Conservation (phyloP, 2,329 filamentous ascomycete genomes). For the Aspergillus pseudotamarii region DNA sequence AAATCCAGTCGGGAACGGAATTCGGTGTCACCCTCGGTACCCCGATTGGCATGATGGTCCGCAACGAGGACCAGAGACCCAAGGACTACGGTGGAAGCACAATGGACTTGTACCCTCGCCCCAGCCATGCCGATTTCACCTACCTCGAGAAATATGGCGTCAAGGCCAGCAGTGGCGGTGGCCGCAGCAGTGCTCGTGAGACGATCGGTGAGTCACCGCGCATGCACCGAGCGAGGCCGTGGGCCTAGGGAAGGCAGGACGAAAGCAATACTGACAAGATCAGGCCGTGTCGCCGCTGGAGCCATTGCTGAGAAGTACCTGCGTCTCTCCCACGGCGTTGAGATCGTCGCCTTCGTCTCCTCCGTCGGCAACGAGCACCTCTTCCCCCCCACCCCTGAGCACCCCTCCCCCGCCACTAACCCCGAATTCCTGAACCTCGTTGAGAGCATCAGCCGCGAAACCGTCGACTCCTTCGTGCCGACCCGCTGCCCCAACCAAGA, state of each 20-base stretch:
- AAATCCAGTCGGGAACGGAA: slow-evolving; percentile 92
- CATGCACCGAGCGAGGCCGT: background rate
- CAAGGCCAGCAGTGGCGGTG: slow-evolving; percentile 87
- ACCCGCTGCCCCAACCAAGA: slow-evolving; percentile 79
- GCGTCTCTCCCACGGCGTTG: slow-evolving; percentile 74
- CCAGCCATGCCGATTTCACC: slow-evolving; percentile 93
- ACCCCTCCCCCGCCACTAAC: slow-evolving; percentile 72
- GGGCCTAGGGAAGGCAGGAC: background rate
- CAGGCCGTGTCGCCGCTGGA: slow-evolving; percentile 81
- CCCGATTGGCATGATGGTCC: slow-evolving; percentile 82
- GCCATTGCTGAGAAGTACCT: slow-evolving; percentile 95
- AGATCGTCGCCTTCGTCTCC: slow-evolving; percentile 88
- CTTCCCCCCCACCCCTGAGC: slow-evolving; percentile 69
- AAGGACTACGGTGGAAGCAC: slow-evolving; percentile 88
- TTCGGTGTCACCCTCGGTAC: slow-evolving; percentile 87
- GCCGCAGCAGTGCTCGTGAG: slow-evolving; percentile 88
- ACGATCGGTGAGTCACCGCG: slow-evolving; percentile 68
- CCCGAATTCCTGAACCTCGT: slow-evolving; percentile 77
- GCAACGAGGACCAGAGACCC: slow-evolving; percentile 90
- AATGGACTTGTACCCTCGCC: slow-evolving; percentile 89
- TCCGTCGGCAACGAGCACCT: slow-evolving; percentile 80
- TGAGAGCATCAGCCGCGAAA: slow-evolving; percentile 69
- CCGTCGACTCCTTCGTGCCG: slow-evolving; percentile 82
- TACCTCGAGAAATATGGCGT: slow-evolving; percentile 97
- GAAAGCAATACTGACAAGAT: background rate